phyloP scores from a whole-genome alignment of 1,139 yeast species.

The Sugiyamaella neomexicana region DNA sequence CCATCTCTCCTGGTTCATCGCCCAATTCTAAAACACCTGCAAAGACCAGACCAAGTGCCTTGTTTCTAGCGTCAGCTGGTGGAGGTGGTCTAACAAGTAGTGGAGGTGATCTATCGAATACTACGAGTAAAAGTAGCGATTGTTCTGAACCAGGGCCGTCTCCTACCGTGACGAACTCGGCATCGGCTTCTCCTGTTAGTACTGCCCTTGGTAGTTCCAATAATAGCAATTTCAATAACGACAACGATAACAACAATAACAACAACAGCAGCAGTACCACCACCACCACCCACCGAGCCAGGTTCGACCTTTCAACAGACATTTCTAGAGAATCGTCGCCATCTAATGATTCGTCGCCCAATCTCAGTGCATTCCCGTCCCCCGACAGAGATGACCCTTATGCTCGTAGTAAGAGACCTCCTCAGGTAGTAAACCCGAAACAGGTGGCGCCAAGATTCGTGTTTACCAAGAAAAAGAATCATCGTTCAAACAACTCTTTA shows the following conservation, averaged over 20 bases:
- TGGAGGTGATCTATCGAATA: slow-evolving; percentile 13
- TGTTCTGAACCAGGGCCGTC: slow-evolving; percentile 1
- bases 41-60: slow-evolving; percentile 12
- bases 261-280: not conserved
- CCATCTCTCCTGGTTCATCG: not conserved
- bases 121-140: slow-evolving; percentile 12
- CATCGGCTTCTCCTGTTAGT: slow-evolving; percentile 12
- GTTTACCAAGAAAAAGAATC: slow-evolving; percentile 33
- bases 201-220: not conserved
- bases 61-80: slow-evolving; percentile 4
- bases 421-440: slow-evolving; percentile 32
- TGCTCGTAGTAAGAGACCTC: slow-evolving; percentile 38
- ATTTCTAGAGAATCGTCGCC: slow-evolving; percentile 30
- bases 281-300: slow-evolving; percentile 1
- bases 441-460: slow-evolving; percentile 42
- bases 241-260: too few species aligned
- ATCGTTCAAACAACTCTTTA: slow-evolving; percentile 17
- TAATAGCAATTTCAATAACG: not conserved
- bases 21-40: not conserved
- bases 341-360: slow-evolving; percentile 22
- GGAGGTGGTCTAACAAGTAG: not conserved
- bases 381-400: slow-evolving; percentile 39
- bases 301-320: slow-evolving; percentile 16
- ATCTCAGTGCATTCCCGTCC: slow-evolving; percentile 30
- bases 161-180: slow-evolving; percentile 1